A percentile compares a stretch with the other conserved stretches of the same genome.
Conservation (phyloP, 371 early-diverging fungal genomes). For the Apophysomyces ossiformis region DNA sequence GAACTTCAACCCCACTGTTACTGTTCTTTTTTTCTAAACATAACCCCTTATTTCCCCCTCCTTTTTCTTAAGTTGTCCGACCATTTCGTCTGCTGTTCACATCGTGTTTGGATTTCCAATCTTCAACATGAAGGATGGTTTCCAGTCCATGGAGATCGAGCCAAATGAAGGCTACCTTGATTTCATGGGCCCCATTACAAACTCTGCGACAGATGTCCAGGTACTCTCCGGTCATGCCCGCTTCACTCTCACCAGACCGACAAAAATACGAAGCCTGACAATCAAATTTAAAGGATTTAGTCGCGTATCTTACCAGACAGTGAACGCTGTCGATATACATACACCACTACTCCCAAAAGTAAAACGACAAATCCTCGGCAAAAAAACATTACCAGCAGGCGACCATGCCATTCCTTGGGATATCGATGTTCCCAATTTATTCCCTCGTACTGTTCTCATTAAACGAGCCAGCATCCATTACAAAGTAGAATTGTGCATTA, state of each 20-base stretch:
- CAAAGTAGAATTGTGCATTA: slow-evolving; percentile 25
- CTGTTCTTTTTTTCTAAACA: slow-evolving; percentile 2
- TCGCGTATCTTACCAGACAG: slow-evolving; percentile 9
- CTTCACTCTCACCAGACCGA: slow-evolving; percentile 21
- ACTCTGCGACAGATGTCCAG: slow-evolving; percentile 10
- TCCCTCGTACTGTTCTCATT: slow-evolving; percentile 20
- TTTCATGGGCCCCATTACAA: slow-evolving; percentile 19
- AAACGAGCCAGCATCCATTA: slow-evolving; percentile 32
- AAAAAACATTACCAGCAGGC: slow-evolving; percentile 27
- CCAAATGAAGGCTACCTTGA: slow-evolving; percentile 24
- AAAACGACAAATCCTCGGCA: slow-evolving; percentile 25
- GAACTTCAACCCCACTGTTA: slow-evolving; percentile 7
- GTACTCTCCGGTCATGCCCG: slow-evolving; percentile 25
- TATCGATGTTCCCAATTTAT: slow-evolving; percentile 29
- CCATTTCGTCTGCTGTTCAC: slow-evolving; percentile 12
- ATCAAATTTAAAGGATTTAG: slow-evolving; percentile 31
- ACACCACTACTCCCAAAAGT: slow-evolving; percentile 28
- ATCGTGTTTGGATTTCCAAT: slow-evolving; percentile 9
- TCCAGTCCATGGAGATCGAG: slow-evolving; percentile 27
- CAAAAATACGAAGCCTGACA: slow-evolving; percentile 27
- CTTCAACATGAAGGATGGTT: slow-evolving; percentile 30
- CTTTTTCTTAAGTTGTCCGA: slow-evolving; percentile 9
- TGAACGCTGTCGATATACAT: neutral
- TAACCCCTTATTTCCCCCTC: slow-evolving; percentile 4
- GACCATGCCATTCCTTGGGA: slow-evolving; percentile 29